phyloP scores from a whole-genome alignment of 2,329 filamentous ascomycete species.

The Ceratocystis colombiana region DNA sequence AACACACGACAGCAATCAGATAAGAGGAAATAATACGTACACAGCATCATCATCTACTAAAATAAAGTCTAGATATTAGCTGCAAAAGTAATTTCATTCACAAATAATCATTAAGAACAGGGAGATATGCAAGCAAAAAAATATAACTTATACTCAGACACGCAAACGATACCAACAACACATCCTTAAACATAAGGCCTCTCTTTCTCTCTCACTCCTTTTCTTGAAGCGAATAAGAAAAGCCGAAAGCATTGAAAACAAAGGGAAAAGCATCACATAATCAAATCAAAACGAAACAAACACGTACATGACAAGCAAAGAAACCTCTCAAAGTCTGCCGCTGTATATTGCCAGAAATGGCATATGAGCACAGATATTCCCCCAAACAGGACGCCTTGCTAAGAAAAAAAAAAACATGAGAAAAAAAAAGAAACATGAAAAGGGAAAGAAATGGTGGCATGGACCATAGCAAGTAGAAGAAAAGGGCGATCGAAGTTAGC shows the following conservation, averaged over 20 bases:
- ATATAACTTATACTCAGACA: background rate
- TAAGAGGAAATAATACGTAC: too few relatives aligned
- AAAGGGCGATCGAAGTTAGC: background rate
- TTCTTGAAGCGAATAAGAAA: too few relatives aligned
- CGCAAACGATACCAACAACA: background rate
- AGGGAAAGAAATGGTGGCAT: constrained; percentile 27
- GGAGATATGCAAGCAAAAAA: background rate
- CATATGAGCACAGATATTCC: background rate
- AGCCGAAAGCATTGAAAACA: background rate
- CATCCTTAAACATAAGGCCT: background rate
- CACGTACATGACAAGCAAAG: background rate
- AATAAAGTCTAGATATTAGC: too few relatives aligned
- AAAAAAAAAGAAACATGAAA: constrained; percentile 21
- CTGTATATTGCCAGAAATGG: constrained; percentile 2
- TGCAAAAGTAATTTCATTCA: background rate
- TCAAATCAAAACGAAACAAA: background rate
- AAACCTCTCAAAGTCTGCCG: constrained; percentile 1
- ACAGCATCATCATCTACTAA: too few relatives aligned
- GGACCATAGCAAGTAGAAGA: background rate
- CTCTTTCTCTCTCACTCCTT: background rate
- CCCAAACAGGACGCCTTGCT: constrained; percentile 8
- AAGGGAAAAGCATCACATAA: constrained; percentile 2
- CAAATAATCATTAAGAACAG: background rate
- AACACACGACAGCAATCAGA: background rate
- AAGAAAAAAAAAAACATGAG: background rate